These are phyloP conservation scores for Paratinospora sagittata DNA, from an alignment of 164 flowering plant genomes.

Conservation along the genomic window DNA sequence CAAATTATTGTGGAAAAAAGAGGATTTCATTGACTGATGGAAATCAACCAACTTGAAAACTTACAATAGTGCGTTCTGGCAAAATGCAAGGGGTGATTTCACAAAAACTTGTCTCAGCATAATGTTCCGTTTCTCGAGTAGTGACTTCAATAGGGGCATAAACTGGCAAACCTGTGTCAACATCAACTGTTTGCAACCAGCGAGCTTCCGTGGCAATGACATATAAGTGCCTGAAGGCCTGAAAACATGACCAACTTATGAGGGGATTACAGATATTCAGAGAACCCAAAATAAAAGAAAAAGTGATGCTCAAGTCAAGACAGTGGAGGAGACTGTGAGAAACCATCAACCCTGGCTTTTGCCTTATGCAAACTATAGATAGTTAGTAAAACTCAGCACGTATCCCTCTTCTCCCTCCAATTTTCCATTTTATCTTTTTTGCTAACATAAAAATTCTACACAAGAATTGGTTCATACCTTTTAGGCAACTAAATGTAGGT, in stretches of 20 bases:
- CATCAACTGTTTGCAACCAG: slow-evolving; percentile 92
- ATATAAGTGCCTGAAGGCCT: slow-evolving; percentile 95
- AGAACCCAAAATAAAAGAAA: not conserved
- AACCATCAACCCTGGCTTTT: too few species aligned
- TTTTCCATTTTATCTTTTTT: not conserved
- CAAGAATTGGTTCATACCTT: too few species aligned
- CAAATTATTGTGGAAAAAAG: not conserved
- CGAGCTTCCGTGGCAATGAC: slow-evolving; percentile 95
- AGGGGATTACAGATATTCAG: not conserved
- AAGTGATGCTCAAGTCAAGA: not conserved
- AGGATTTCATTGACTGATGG: not conserved
- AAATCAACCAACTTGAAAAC: slow-evolving; percentile 17
- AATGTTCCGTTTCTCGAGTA: slow-evolving; percentile 62
- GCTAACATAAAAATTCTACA: too few species aligned
- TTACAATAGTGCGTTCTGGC: slow-evolving; percentile 85
- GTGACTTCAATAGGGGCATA: slow-evolving; percentile 87
- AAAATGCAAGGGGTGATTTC: slow-evolving; percentile 93
- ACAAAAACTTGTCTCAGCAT: slow-evolving; percentile 86
- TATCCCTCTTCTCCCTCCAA: not conserved
- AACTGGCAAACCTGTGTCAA: slow-evolving; percentile 90
- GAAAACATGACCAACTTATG: slow-evolving; percentile 12
- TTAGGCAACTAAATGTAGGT: too few species aligned
- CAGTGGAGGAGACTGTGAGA: too few species aligned
- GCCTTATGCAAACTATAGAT: not conserved
- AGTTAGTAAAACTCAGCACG: not conserved